These are phyloP conservation scores for Golubevia sp. DNA, from an alignment of 1,284 basidiomycete species.

Conservation along the genomic window DNA sequence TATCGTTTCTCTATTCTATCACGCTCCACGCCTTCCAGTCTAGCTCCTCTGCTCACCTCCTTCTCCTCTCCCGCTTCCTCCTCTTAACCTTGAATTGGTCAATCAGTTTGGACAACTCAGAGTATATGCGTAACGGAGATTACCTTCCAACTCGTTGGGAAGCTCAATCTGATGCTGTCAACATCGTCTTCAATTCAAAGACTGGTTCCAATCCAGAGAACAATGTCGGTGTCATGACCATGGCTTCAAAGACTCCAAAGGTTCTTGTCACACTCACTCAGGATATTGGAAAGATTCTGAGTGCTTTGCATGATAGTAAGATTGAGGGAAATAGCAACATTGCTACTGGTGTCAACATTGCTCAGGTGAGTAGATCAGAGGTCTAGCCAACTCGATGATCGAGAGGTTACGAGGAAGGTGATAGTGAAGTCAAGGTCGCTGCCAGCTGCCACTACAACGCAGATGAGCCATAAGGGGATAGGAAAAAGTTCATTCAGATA, in stretches of 20 bases:
- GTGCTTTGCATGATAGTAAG: slow-evolving; percentile 74
- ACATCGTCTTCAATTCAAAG: slow-evolving; percentile 88
- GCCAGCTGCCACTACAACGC: no score
- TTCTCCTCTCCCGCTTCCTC: neutral
- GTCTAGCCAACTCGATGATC: neutral
- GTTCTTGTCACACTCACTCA: slow-evolving; percentile 94
- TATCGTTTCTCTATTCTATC: neutral
- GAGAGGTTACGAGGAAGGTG: neutral
- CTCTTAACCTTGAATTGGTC: neutral
- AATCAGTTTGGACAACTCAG: slow-evolving; percentile 57
- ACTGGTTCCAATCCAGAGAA: slow-evolving; percentile 91
- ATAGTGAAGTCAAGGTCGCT: neutral
- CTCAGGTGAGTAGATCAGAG: slow-evolving; percentile 66
- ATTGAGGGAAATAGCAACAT: slow-evolving; percentile 83
- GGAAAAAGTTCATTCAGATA: no score
- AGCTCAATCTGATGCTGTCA: slow-evolving; percentile 90
- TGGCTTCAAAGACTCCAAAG: slow-evolving; percentile 81
- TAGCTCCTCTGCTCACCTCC: neutral
- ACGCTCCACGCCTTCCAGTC: neutral
- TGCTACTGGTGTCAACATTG: slow-evolving; percentile 85
- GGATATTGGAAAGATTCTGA: slow-evolving; percentile 88
- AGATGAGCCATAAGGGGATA: no score
- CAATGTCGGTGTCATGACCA: slow-evolving; percentile 95
- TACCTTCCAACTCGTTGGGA: slow-evolving; percentile 77
- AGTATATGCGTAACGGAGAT: slow-evolving; percentile 76